Evolutionary conservation across 805 yeast genomes (phyloP), one percentile per base, ranked within the genome.

Genomic region (Kodamaea leandrae): DNA sequence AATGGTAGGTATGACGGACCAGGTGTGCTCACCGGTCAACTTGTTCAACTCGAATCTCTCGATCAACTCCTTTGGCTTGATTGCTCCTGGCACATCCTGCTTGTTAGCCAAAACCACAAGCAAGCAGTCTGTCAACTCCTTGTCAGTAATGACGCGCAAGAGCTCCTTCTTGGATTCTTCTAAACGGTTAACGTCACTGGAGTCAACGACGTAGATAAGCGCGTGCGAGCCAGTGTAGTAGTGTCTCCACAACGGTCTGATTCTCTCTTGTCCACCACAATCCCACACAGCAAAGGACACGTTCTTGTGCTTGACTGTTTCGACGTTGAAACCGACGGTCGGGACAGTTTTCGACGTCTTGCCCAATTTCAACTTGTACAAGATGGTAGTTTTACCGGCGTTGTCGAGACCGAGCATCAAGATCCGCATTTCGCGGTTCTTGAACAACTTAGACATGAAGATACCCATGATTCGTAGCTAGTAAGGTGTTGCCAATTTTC

Each of bases 391-490:
- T 63, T 88, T 89, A 36, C 96, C 97, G 3, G 96, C 96, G 51
- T 89, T 86, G 58, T 90, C 96, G 44, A 89, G 74, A 4, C 96
- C 96, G 48, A 89, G 74, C 96, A 90, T 87, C 54, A 90, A 74
- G 58, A 90, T 85, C 71, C 95, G 88, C 70, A 96, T 96, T 64
- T 91, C 97, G 66, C 93, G 89, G 76, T 91, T 93, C 83, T 69
- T 70, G 54, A 70, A 70, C 45, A 70, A 46, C 51, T 62, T 67
- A 13, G 73, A 68, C 39, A 40, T 36, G 19, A 40, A 40, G 39
- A 35, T 17, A 17, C 43, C 43, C 43, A 39, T 39, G 27, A n/a
- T n/a, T n/a, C n/a, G 15, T 39, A 13, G 5, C 13, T 17, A n/a
- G 7, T 28, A 18, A 6, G 20, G 16, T 17, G 18, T 9, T 15